phyloP scores from a whole-genome alignment of 257 asterid species.

The Rauvolfia tetraphylla region DNA sequence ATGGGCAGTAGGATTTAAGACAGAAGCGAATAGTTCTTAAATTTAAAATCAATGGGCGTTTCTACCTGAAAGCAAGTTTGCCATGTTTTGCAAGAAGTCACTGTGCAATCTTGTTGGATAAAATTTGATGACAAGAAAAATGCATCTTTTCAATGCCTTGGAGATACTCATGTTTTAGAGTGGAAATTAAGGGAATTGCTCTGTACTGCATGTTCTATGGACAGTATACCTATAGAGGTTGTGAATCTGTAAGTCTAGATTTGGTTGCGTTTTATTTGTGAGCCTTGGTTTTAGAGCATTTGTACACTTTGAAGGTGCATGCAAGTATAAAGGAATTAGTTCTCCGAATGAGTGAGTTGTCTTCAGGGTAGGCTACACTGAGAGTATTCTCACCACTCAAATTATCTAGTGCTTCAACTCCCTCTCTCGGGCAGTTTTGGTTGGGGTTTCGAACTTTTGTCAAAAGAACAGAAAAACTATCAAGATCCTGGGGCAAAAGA shows the following conservation, averaged over 20 bases:
- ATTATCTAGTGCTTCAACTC: too few relatives aligned
- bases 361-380: neutral
- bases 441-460: neutral
- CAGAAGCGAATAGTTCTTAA: neutral
- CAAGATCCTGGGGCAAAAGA: neutral
- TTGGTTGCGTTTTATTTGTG: neutral
- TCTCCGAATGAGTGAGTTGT: neutral
- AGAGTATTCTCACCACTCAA: too few relatives aligned
- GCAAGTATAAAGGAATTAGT: neutral
- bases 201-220: neutral
- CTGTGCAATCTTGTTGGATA: neutral
- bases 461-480: neutral
- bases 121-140: neutral
- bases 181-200: neutral
- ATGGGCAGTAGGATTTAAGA: neutral
- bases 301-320: neutral
- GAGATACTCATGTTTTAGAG: neutral
- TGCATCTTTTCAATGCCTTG: neutral
- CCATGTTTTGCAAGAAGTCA: neutral
- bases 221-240: neutral
- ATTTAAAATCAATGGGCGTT: neutral
- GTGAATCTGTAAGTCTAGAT: neutral
- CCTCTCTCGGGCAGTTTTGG: neutral
- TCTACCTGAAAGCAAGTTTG: neutral
- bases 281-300: neutral